Base-by-base conservation (phyloP, 805 yeast genomes). In the Candida oleophila region DNA sequence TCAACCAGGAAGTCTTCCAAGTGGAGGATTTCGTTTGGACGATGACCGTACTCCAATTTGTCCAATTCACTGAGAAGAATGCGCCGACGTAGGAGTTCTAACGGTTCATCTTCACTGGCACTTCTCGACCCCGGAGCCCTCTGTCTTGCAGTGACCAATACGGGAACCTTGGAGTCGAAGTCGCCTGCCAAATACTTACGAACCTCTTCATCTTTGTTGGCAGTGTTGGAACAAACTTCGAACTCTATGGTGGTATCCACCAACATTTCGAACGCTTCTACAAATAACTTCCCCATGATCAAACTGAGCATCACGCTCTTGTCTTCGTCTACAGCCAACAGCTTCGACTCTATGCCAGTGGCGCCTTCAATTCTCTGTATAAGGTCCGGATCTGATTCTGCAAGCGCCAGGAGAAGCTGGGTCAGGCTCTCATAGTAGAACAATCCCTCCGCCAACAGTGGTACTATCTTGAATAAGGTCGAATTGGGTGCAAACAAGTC, bases 1-100 rank as follows among this genome's bases (percentile, higher is more conserved):
- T 62, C 67, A 5, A 60, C 64, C 22, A 41, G 22, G 25, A 25
- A 32, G 5, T 9, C 34, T 28, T 21, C 18, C 38, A 14, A n/a
- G 12, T 21, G 28, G 12, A 22, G 14, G n/a, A 20, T 14, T 22
- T n/a, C 12, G 9, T 38, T 22, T 38, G 15, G 28, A 15, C 12
- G 21, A 9, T 19, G 12, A 11, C 14, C 8, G 28, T 38, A 14
- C 25, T 4, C 19, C 21, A 19, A 30, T 19, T 38, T 19, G 15
- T 3, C 14, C 33, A 7, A 38, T 22, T 38, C 20, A 3, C 18
- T 22, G 20, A 15, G 11, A 40, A 15, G 12, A 32, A 41, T 15
- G 37, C 37, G 25, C 4, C 21, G 32, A 14, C n/a, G 32, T 25
- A 18, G 18, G 12, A 16, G 21, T 3, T 22, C 42, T 8, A 7